Evolutionary conservation across 2,329 filamentous ascomycete genomes (phyloP), one percentile per base, ranked within the genome.

Genomic region (Diaporthe sp.): DNA sequence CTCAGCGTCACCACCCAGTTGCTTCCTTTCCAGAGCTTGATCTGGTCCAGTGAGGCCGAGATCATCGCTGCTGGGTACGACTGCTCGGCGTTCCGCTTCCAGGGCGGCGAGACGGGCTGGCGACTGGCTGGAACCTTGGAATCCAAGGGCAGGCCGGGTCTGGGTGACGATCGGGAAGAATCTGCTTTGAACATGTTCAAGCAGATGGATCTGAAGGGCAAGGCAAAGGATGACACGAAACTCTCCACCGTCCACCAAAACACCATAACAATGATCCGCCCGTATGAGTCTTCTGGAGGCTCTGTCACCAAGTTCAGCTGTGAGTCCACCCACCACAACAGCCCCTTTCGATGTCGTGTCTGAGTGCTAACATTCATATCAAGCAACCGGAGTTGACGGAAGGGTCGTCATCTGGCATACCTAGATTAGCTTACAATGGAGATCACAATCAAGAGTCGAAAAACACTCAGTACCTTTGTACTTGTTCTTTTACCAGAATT

Each of bases 131-230:
- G 95, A 44, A 93, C 94, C 5, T 87, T 98, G 77, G 96, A 98
- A 86, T 87, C 88, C 67, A 95, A 96, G 85, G 88, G 90, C 68
- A 87, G 89, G 7, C 87, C 89, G 39, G 93, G 90, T 57, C 84
- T 88, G 73, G 92, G 90, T 75, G 90, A 91, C 73, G 87, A 88
- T 76, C 90, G 94, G 44, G 97, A 98, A 85, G 97, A 98, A 84
- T 97, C 94, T 78, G 97, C 97, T 34, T 88, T 98, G 84, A 98
- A 98, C 85, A 98, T 98, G 95, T 99, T 99, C 87, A 92, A 92
- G 81, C 96, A 98, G 87, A 98, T 99, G 97, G 97, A 99, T 85
- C 89, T 99, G 79, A 98, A 97, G 89, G 97, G 97, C 77, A 98
- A 98, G 86, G 88, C 89, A 74, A 95, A 95, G 82, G 95, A 98